Conservation (phyloP, 2,329 filamentous ascomycete genomes). For the Ascosphaera acerosa region DNA sequence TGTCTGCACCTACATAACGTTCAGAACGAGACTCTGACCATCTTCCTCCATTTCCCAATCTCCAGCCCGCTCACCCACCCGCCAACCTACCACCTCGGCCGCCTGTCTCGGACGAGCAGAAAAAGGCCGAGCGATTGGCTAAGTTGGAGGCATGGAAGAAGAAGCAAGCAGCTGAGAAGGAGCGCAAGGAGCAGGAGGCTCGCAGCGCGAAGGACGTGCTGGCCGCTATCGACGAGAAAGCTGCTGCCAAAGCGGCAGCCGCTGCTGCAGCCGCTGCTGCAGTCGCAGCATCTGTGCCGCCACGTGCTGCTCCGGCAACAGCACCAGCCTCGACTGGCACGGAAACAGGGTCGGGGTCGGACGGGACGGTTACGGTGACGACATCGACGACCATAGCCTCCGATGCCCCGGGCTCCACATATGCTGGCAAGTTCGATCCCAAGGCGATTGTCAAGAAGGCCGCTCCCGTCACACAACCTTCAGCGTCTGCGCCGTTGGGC, state of each 20-base stretch:
- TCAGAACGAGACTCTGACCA: no score
- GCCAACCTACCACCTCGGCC: no score
- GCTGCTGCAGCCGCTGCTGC: slow-evolving; percentile 11
- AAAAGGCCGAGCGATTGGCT: slow-evolving; percentile 54
- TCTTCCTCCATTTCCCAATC: no score
- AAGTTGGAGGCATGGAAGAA: slow-evolving; percentile 83
- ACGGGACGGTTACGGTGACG: no score
- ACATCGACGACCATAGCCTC: slow-evolving; percentile 22
- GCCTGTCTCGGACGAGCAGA: slow-evolving; percentile 39
- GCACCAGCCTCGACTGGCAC: no score
- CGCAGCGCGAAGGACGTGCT: slow-evolving; percentile 38
- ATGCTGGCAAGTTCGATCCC: slow-evolving; percentile 61
- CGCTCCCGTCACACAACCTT: neutral
- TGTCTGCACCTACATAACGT: no score
- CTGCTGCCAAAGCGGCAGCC: slow-evolving; percentile 16
- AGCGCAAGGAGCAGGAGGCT: slow-evolving; percentile 43
- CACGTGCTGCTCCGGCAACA: slow-evolving; percentile 25
- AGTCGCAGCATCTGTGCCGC: slow-evolving; percentile 23
- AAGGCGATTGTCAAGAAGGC: slow-evolving; percentile 61
- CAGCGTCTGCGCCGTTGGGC: slow-evolving; percentile 19
- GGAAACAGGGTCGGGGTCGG: no score
- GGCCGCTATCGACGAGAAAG: slow-evolving; percentile 49
- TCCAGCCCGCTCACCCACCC: no score
- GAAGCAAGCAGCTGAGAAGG: slow-evolving; percentile 50
- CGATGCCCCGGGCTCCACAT: slow-evolving; percentile 28